phyloP scores from a whole-genome alignment of 169 alveolate species.

The Plasmodium yoelii region DNA sequence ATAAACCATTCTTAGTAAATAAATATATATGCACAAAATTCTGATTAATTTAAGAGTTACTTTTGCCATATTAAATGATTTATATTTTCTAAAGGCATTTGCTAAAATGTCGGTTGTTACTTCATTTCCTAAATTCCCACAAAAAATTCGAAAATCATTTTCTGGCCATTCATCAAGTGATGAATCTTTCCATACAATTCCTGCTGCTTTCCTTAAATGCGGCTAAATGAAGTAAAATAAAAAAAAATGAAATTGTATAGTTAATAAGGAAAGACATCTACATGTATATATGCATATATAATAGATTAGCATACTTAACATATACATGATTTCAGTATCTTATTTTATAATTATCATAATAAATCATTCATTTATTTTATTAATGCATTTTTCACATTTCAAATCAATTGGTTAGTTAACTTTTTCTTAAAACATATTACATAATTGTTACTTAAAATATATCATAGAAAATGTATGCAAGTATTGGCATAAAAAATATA shows the following conservation, averaged over 20 bases:
- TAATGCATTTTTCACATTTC: too few species aligned
- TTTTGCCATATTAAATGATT: slow-evolving; percentile 92
- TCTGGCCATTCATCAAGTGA: slow-evolving; percentile 98
- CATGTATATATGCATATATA: not conserved
- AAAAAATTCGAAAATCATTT: slow-evolving; percentile 96
- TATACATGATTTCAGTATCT: too few species aligned
- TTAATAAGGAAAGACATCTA: slow-evolving; percentile 5
- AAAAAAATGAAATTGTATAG: not conserved
- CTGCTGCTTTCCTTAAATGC: slow-evolving; percentile 96
- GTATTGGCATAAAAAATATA: not conserved
- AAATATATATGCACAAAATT: not conserved
- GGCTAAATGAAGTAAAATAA: slow-evolving; percentile 18
- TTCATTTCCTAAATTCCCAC: slow-evolving; percentile 98
- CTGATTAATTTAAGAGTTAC: slow-evolving; percentile 43
- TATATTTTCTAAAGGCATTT: slow-evolving; percentile 96
- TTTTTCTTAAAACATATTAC: too few species aligned
- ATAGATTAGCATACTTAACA: too few species aligned
- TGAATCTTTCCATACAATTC: slow-evolving; percentile 96
- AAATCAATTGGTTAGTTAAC: too few species aligned
- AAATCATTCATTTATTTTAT: too few species aligned
- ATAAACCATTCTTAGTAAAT: too few species aligned
- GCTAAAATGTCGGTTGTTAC: slow-evolving; percentile 97
- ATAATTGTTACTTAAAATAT: too few species aligned
- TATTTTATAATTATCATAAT: too few species aligned
- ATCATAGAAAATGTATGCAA: not conserved